A percentile compares a stretch with the other conserved stretches of the same genome.
phyloP scores from a whole-genome alignment of 1,284 basidiomycete genomes.

The Boletus mariae region DNA sequence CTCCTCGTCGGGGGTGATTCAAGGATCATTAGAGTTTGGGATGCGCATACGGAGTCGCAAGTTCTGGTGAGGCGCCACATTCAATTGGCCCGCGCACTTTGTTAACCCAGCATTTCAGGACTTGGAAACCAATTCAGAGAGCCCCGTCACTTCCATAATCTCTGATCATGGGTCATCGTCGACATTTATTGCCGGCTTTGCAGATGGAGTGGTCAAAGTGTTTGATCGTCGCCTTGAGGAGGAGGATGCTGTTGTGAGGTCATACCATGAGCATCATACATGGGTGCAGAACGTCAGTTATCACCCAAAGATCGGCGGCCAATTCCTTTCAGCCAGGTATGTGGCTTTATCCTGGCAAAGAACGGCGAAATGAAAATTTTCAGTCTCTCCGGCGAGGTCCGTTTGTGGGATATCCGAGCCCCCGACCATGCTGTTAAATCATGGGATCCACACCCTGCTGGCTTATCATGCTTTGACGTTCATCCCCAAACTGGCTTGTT shows the following conservation, averaged over 20 bases:
- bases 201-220: constrained; percentile 86
- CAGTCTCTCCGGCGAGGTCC: constrained; percentile 88
- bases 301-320: constrained; percentile 69
- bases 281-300: constrained; percentile 93
- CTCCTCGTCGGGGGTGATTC: constrained; percentile 91
- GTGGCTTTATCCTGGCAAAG: constrained; percentile 14
- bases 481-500: constrained; percentile 86
- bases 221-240: constrained; percentile 90
- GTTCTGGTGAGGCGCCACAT: constrained; percentile 54
- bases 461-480: constrained; percentile 83
- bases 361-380: background rate
- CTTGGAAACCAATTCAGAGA: constrained; percentile 85
- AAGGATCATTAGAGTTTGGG: constrained; percentile 89
- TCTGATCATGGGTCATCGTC: constrained; percentile 79
- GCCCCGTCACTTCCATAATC: constrained; percentile 83
- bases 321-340: constrained; percentile 89
- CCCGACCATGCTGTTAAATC: constrained; percentile 59
- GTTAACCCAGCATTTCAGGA: constrained; percentile 47
- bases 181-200: constrained; percentile 89
- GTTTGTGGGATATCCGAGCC: constrained; percentile 88
- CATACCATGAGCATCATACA: constrained; percentile 79
- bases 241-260: constrained; percentile 80
- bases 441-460: constrained; percentile 67
- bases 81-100: background rate
- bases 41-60: constrained; percentile 88